A percentile compares a stretch with the other conserved stretches of the same genome.
These are phyloP conservation scores for Epichloe sp. DNA, from an alignment of 2,329 filamentous ascomycete genomes.

Conservation along the genomic window DNA sequence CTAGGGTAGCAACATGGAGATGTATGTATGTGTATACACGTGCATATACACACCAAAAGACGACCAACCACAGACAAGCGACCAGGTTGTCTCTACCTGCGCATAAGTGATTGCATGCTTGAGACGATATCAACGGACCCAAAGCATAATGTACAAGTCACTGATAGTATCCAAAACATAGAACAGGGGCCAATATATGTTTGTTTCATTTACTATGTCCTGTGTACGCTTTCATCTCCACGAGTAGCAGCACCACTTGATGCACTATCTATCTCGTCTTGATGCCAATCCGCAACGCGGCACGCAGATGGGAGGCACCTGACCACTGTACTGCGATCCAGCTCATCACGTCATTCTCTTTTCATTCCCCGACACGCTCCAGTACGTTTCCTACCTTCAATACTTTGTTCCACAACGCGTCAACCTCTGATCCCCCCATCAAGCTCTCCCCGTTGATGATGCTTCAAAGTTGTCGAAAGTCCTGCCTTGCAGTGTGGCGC, in stretches of 20 bases:
- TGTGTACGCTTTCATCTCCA: neutral
- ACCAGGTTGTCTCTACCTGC: too few species aligned
- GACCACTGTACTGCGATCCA: neutral
- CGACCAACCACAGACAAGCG: too few species aligned
- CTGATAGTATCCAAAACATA: neutral
- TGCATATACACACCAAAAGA: too few species aligned
- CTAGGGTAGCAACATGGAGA: too few species aligned
- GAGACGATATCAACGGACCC: too few species aligned
- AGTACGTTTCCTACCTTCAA: neutral
- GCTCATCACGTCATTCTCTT: neutral
- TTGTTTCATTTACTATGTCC: neutral
- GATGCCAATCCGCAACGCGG: constrained; percentile 2
- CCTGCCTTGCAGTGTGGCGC: constrained; percentile 1
- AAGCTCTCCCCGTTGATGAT: constrained; percentile 1
- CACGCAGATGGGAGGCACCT: neutral
- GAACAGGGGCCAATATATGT: neutral
- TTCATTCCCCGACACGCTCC: constrained; percentile 1
- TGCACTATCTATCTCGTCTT: constrained; percentile 2
- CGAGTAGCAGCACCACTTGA: constrained; percentile 6
- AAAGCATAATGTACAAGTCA: too few species aligned
- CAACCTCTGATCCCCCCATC: neutral
- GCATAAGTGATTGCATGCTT: neutral
- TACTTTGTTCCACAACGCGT: neutral
- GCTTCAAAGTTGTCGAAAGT: neutral
- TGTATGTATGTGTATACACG: too few species aligned